Conservation (phyloP, 768 basidiomycete species). For the Rhizopogon roseolus region DNA sequence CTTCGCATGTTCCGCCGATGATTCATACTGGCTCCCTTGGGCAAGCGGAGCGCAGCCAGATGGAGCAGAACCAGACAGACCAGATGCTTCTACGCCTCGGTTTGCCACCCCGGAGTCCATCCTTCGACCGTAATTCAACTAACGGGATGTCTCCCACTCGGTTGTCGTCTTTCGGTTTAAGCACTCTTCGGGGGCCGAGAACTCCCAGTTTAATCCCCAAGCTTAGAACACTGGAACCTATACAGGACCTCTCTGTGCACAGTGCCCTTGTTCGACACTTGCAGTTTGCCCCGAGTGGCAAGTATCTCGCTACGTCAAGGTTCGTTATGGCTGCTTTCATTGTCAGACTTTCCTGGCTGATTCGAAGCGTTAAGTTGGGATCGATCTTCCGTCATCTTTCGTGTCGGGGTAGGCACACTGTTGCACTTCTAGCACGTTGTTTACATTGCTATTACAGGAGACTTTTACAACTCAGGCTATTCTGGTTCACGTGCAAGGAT, state of each 20-base stretch:
- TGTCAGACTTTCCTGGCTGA: slow-evolving; percentile 4
- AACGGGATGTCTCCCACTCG: slow-evolving; percentile 26
- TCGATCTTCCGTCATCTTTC: slow-evolving; percentile 45
- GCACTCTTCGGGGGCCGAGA: slow-evolving; percentile 35
- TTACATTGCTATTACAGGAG: slow-evolving; percentile 27
- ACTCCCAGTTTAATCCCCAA: slow-evolving; percentile 37
- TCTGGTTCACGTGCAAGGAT: slow-evolving; percentile 47
- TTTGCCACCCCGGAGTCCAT: slow-evolving; percentile 24
- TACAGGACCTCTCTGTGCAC: slow-evolving; percentile 41
- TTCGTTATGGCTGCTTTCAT: slow-evolving; percentile 12
- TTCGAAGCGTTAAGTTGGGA: slow-evolving; percentile 36
- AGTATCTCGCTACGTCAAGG: slow-evolving; percentile 51
- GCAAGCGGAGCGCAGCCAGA: background rate
- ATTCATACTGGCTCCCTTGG: background rate
- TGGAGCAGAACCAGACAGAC: no score
- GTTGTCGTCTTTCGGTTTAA: slow-evolving; percentile 26
- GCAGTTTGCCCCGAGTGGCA: slow-evolving; percentile 53
- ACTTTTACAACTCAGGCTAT: slow-evolving; percentile 39
- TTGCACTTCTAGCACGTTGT: slow-evolving; percentile 6
- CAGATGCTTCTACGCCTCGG: slow-evolving; percentile 18
- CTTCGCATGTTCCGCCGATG: background rate
- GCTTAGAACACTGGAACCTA: slow-evolving; percentile 33
- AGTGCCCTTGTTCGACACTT: slow-evolving; percentile 48
- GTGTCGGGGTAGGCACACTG: slow-evolving; percentile 35
- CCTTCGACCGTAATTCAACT: slow-evolving; percentile 25